Evolutionary conservation across 768 basidiomycete genomes (phyloP).

Genomic region (Auricularia sp.): DNA sequence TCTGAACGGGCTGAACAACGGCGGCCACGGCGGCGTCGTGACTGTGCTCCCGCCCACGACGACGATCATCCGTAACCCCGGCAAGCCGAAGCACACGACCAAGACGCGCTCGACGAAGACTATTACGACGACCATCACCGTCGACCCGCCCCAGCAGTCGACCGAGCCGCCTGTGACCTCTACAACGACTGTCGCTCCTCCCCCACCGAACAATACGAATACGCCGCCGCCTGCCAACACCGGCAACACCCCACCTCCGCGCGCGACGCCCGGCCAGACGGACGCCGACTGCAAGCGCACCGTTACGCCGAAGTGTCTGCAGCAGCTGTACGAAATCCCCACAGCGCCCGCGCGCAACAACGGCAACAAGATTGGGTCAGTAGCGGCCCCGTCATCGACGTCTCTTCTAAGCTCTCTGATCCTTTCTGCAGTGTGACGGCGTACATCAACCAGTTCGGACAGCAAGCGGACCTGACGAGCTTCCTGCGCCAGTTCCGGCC

Average conservation of each 20-base stretch:
- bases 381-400: background rate
- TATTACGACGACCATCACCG: background rate
- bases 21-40: background rate
- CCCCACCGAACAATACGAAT: background rate
- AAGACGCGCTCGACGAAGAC: background rate
- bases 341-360: conserved; percentile 15
- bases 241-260: background rate
- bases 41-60: background rate
- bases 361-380: conserved; percentile 15
- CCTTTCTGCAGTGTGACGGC: conserved; percentile 17
- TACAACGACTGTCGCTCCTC: background rate
- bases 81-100: background rate
- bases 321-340: conserved; percentile 28
- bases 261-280: background rate
- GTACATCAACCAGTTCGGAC: conserved; percentile 23
- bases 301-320: conserved; percentile 28
- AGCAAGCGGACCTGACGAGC: conserved; percentile 16
- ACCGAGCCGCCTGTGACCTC: background rate
- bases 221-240: background rate
- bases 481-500: conserved; percentile 9
- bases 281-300: conserved; percentile 12
- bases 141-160: background rate
- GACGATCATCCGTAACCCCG: background rate
- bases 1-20: background rate
- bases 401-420: background rate